Percentiles rank a stretch among this genome's conserved stretches.
phyloP scores from a whole-genome alignment of 345 rosid genomes.

The Gossypium raimondii region DNA sequence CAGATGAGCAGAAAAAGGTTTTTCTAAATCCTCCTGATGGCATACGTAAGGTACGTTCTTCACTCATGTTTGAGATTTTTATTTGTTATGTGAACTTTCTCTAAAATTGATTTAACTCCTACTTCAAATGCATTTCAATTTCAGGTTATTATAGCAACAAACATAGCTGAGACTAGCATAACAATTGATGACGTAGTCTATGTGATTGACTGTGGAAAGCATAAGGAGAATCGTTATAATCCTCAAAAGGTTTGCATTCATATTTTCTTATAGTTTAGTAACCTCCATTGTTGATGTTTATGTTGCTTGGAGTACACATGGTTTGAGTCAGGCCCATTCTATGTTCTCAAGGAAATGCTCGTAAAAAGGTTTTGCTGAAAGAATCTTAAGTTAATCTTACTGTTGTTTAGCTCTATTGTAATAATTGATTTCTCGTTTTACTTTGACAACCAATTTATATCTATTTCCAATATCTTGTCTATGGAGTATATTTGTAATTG shows the following conservation, averaged over 20 bases:
- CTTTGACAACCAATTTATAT: not conserved
- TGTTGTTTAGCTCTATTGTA: not conserved
- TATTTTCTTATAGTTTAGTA: not conserved
- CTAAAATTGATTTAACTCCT: not conserved
- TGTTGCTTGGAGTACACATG: not conserved
- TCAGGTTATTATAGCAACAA: constrained; percentile 87
- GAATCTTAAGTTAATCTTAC: not conserved
- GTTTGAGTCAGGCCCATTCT: not conserved
- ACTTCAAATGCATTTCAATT: constrained; percentile 10
- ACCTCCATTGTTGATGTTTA: not conserved
- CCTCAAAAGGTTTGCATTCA: constrained; percentile 69
- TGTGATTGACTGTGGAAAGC: constrained; percentile 90
- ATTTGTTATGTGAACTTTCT: constrained; percentile 9
- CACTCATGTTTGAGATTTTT: not conserved
- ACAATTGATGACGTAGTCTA: constrained; percentile 92
- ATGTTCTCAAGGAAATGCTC: not conserved
- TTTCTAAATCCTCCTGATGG: constrained; percentile 68
- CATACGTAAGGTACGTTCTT: constrained; percentile 63
- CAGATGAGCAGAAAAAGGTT: constrained; percentile 69
- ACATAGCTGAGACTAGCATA: constrained; percentile 89
- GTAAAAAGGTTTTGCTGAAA: not conserved
- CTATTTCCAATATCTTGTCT: not conserved
- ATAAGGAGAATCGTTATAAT: constrained; percentile 88
- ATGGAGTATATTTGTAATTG: not conserved
- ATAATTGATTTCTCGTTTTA: not conserved